Evolutionary conservation across 2,329 filamentous ascomycete species (phyloP), one percentile per base, ranked within the genome.

Genomic region (Shiraia sp.): DNA sequence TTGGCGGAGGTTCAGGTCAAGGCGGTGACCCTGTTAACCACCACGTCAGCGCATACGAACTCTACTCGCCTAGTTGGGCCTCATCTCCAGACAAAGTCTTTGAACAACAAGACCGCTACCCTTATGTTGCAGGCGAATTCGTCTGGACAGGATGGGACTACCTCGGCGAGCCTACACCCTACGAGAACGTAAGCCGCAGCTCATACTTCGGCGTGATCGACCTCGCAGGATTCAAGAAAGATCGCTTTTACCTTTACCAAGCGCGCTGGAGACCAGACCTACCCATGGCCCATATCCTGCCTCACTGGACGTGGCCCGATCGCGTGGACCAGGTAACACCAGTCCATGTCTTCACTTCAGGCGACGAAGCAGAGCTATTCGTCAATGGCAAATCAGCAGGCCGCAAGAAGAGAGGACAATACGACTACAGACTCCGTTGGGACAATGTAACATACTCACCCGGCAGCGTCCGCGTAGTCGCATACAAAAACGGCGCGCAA

Each of bases 171-270:
- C 75, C 75, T 2, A 76, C 73, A 7, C 76, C 76, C 0, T 80
- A 76, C 51, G 64, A 75, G 47, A 64, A 75, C 44, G 38, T 57
- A 1, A 65, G 75, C 3, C 73, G 77, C 9, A 78, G 74, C 55
- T 77, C 75, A 2, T 82, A 81, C 55, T 81, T 75, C 32, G 79
- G 79, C 8, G 79, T 82, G 42, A 71, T 82, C 22, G 79, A 82
- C 40, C 65, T 81, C 6, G 79, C 79, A 0, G 79, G 79, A 0
- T 82, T 82, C 61, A 71, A 69, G 40, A 82, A 82, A 59, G 78
- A 81, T 43, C 68, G 79, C 1, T 81, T 75, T 57, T 80, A 72
- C 48, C 53, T 81, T 3, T 82, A 81, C 45, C 79, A 81, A 51
- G 60, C 77, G 0, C 72, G 76, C 6, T 82, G 79, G 79, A 65